Evolutionary conservation across 305 asterid genomes (phyloP), one percentile per base, ranked within the genome.

Genomic region (Stenogyne calaminthoides): DNA sequence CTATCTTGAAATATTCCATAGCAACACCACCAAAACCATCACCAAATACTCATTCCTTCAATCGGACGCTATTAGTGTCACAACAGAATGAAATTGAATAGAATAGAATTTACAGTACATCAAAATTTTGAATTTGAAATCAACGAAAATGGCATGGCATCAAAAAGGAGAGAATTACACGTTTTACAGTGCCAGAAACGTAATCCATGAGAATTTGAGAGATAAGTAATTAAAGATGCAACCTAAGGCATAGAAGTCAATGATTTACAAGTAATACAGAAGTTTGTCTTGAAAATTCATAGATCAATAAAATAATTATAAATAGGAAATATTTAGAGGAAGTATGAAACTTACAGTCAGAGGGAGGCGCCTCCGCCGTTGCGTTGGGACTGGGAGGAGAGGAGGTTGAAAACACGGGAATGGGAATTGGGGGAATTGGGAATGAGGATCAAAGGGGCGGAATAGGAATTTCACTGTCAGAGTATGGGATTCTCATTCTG

Each of bases 371-470:
- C 40, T 7, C 61, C 27, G 42, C 9, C 29, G 56, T 11, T 2
- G 9, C 29, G 56, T 11, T 2, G 9, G 32, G 25, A 22, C 25
- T 22, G 25, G 25, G 25, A 22, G 25, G 25, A 22, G 25, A 22
- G 25, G 56, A 14, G 29, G 7, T 22, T 22, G 58, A 34, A 63
- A 63, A 29, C 9, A 62, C 22, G 65, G 77, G 77, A 73, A 73
- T 54, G 11, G 11, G 44, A 39, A 39, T 39, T 39, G 44, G 44
- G 32, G 62, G 71, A 64, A 64, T 42, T 52, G 57, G 70, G 69
- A 1, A 71, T 15, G 36, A 1, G 40, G 40, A 36, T 6, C 9
- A 36, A 29, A 25, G 44, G 32, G 64, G 70, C 44, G 71, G 77
- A 63, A 62, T 72, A 44, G 71, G 42, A 58, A 59, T 72, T 27